Conservation (phyloP, 331 rosid species). For the Malus hybrid region DNA sequence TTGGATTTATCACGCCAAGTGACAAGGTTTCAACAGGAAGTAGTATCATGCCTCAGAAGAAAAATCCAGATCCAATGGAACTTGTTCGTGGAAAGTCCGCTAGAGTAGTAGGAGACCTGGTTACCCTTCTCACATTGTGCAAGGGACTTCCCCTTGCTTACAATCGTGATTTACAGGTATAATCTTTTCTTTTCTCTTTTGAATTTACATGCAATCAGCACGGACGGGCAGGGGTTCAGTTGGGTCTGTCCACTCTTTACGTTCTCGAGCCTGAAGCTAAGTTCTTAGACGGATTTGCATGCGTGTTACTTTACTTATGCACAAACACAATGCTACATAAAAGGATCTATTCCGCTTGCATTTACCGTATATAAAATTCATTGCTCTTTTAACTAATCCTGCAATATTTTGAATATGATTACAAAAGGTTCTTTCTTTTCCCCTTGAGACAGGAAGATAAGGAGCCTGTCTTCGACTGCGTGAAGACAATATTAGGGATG, state of each 20-base stretch:
- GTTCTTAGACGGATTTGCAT: not conserved
- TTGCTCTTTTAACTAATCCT: not conserved
- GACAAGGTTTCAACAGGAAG: slow-evolving; percentile 96
- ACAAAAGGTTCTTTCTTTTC: not conserved
- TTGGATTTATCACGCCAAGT: slow-evolving; percentile 87
- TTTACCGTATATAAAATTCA: not conserved
- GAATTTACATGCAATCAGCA: not conserved
- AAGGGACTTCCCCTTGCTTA: slow-evolving; percentile 98
- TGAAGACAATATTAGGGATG: slow-evolving; percentile 90
- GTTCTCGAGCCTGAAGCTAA: not conserved
- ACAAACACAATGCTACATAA: not conserved
- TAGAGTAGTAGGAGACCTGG: slow-evolving; percentile 80
- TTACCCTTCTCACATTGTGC: slow-evolving; percentile 84
- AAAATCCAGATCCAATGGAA: slow-evolving; percentile 99
- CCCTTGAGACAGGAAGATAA: slow-evolving; percentile 70
- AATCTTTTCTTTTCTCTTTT: not conserved
- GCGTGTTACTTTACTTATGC: not conserved
- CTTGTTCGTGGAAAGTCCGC: slow-evolving; percentile 98
- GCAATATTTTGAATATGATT: not conserved
- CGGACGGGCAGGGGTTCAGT: not conserved
- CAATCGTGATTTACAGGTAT: slow-evolving; percentile 95
- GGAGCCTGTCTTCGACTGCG: slow-evolving; percentile 93
- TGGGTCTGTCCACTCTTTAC: not conserved
- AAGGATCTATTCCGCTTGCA: not conserved
- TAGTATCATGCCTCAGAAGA: slow-evolving; percentile 99